phyloP scores from a whole-genome alignment of 371 early-diverging fungal genomes.

The Mortierella sp. region DNA sequence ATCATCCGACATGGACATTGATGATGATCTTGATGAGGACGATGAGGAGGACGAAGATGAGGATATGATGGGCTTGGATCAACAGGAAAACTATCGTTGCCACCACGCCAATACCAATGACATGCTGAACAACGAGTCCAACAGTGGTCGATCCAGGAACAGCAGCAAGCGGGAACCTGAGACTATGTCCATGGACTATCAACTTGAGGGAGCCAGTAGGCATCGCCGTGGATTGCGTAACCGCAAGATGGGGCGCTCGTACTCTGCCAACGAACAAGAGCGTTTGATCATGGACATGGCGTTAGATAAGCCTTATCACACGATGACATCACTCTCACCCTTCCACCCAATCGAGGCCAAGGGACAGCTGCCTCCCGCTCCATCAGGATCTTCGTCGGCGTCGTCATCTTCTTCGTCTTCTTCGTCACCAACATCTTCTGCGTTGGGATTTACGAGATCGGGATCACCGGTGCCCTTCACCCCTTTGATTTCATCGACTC shows the following conservation, averaged over 20 bases:
- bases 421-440: not conserved
- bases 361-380: not conserved
- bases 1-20: conserved; percentile 51
- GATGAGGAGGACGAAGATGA: conserved; percentile 32
- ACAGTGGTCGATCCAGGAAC: not conserved
- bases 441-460: conserved; percentile 9
- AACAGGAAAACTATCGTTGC: not conserved
- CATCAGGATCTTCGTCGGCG: conserved; percentile 10
- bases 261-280: conserved; percentile 32
- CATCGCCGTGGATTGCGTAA: conserved; percentile 21
- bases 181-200: conserved; percentile 32
- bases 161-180: conserved; percentile 33
- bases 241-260: conserved; percentile 39
- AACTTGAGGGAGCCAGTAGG: conserved; percentile 23
- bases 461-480: conserved; percentile 27
- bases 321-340: conserved; percentile 19
- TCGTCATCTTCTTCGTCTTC: conserved; percentile 14
- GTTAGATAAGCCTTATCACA: conserved; percentile 27
- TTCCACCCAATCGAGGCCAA: conserved; percentile 29
- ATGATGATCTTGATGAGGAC: conserved; percentile 36
- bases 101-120: not conserved
- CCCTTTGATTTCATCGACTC: not conserved
- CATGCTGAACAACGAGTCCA: not conserved
- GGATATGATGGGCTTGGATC: conserved; percentile 6
- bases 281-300: conserved; percentile 50